Evolutionary conservation across 805 yeast genomes (phyloP).

Genomic region (Yamadazyma phyllophila): DNA sequence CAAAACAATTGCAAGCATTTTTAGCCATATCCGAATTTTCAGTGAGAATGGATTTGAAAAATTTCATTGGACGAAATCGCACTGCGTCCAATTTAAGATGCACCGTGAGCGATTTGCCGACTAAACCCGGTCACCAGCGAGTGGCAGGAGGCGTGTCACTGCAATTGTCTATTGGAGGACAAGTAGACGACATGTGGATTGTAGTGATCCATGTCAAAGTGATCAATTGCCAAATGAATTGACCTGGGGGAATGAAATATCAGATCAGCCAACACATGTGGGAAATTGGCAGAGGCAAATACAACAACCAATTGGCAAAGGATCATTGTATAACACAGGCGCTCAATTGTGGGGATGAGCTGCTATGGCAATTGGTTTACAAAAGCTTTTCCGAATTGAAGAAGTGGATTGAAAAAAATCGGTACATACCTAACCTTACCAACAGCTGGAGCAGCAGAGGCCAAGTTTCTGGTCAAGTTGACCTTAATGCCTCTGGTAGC

Average conservation of each 20-base stretch:
- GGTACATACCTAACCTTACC: slow-evolving; percentile 87
- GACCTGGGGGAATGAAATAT: not conserved
- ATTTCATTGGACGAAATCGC: slow-evolving; percentile 26
- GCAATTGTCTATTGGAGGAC: not conserved
- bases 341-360: not conserved
- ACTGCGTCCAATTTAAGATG: not conserved
- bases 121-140: not conserved
- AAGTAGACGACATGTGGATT: not conserved
- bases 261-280: not conserved
- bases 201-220: not conserved
- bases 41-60: slow-evolving; percentile 16
- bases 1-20: not conserved
- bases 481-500: slow-evolving; percentile 79
- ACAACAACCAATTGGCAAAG: not conserved
- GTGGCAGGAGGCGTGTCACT: too few species aligned
- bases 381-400: not conserved
- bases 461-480: slow-evolving; percentile 72
- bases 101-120: not conserved
- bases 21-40: slow-evolving; percentile 4
- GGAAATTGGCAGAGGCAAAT: not conserved
- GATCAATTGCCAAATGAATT: not conserved
- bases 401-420: not conserved
- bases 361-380: not conserved
- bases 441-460: slow-evolving; percentile 67
- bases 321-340: not conserved